A percentile compares a stretch with the other conserved stretches of the same genome.
Conservation (phyloP, 73 alveolate genomes). For the Uronychia setigera region DNA sequence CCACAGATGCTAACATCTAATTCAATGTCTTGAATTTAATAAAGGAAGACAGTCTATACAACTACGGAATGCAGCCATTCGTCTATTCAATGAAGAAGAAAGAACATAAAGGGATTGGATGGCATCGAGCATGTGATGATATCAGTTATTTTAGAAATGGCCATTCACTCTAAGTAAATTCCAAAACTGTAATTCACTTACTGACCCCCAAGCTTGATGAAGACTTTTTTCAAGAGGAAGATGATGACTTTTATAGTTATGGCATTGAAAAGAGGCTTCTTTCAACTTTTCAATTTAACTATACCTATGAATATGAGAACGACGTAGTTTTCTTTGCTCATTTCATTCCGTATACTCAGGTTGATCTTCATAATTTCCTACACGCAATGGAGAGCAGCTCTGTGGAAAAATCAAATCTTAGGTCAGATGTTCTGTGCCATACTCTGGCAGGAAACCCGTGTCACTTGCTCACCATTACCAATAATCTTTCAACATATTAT, state of each 20-base stretch:
- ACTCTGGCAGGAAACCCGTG: background rate
- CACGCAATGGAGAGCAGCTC: background rate
- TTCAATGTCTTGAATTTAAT: slow-evolving; percentile 51
- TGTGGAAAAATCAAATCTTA: background rate
- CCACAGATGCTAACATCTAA: background rate
- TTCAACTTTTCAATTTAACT: slow-evolving; percentile 73
- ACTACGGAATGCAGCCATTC: slow-evolving; percentile 56
- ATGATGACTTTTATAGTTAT: background rate
- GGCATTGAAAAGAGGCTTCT: slow-evolving; percentile 30
- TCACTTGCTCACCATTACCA: background rate
- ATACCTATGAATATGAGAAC: slow-evolving; percentile 58
- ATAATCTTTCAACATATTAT: background rate
- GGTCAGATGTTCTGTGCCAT: background rate
- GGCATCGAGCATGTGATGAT: slow-evolving; percentile 28
- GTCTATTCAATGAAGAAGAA: slow-evolving; percentile 19
- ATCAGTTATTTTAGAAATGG: slow-evolving; percentile 8
- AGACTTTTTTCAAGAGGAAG: background rate
- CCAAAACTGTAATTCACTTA: background rate
- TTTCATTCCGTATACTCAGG: slow-evolving; percentile 83
- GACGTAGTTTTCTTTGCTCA: slow-evolving; percentile 90
- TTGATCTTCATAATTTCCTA: background rate
- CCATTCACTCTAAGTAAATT: background rate
- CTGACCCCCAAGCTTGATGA: background rate
- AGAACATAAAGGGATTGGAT: slow-evolving; percentile 8
- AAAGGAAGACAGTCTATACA: slow-evolving; percentile 43